Evolutionary conservation across 345 rosid genomes (phyloP), one percentile per base, ranked within the genome.

Genomic region (Boechera stricta): DNA sequence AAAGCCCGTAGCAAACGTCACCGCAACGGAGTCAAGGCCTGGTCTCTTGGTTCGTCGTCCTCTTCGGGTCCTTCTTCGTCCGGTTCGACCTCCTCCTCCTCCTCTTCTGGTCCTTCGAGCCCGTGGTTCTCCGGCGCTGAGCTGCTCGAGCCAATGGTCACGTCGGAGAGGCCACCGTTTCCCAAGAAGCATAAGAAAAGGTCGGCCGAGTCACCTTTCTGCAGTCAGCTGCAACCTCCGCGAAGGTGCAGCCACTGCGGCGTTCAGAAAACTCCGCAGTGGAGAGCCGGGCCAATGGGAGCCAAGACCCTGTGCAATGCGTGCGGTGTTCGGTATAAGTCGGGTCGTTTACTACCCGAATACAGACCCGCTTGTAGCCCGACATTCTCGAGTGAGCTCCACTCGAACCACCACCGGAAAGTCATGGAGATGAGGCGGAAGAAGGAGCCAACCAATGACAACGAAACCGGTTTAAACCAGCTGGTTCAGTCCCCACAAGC

Each of bases 1-100:
- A 95, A 90, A 79, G 86, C 97, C 24, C 87, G 98, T 68, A 92
- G 91, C 92, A 91, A 91, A 67, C 90, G 99, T 6, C 10, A 82
- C 6, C 83, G 97, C 56, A 84, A 85, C 29, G 89, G 87, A 5
- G 77, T 81, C 10, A 79, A 87, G 38, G 78, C 62, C 24, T 91
- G 98, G 97, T 79, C 91, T 7, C 83, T 85, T 38, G 85, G 87
- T 60, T 84, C 96, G 0, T 84, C 92, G 5, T 84, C 88, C 36
- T 66, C 84, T 4, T 79, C 92, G 0, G 75, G 65, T 21, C 70
- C 75, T 44, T 75, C 73, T 5, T 74, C 79, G 0, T 74, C 79
- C 7, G 47, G 72, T 41, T 74, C 82, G 7, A 69, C 76, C 26
- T 79, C 82, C 4, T 79, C 82, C 7, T 55, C 79, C 39, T 64